Evolutionary conservation across 768 basidiomycete genomes (phyloP).

Genomic region (Trametes punicea): DNA sequence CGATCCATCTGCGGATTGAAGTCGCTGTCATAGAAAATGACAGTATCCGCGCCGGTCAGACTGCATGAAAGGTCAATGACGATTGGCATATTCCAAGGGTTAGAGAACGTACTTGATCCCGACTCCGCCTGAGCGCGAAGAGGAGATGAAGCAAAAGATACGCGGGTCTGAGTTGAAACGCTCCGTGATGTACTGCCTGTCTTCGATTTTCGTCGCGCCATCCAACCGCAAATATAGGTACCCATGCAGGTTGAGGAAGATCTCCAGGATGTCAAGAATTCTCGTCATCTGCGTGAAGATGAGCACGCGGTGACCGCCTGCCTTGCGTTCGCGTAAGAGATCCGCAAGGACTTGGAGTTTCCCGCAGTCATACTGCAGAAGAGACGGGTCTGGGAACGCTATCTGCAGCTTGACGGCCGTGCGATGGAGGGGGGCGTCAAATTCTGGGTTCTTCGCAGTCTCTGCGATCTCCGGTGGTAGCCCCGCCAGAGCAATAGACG

Average conservation of each 20-base stretch:
- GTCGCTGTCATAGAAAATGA: constrained; percentile 96
- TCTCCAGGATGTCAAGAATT: constrained; percentile 91
- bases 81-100: background rate
- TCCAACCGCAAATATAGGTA: constrained; percentile 93
- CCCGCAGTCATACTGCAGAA: constrained; percentile 94
- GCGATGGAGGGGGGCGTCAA: constrained; percentile 70
- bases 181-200: constrained; percentile 89
- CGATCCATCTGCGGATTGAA: constrained; percentile 98
- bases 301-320: constrained; percentile 83
- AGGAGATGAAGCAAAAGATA: constrained; percentile 86
- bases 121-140: constrained; percentile 77
- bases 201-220: constrained; percentile 93
- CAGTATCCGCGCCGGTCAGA: constrained; percentile 87
- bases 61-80: constrained; percentile 37
- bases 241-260: constrained; percentile 89
- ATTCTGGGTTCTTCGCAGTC: constrained; percentile 34
- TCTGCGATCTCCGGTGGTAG: constrained; percentile 24
- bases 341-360: constrained; percentile 85
- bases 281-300: constrained; percentile 98
- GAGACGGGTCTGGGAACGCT: constrained; percentile 86
- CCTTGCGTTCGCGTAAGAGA: constrained; percentile 79
- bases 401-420: constrained; percentile 83
- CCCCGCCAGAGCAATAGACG: constrained; percentile 56
- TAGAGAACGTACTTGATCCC: constrained; percentile 79
- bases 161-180: constrained; percentile 76